Evolutionary conservation across 768 basidiomycete genomes (phyloP).

Genomic region (Tephrocybe sp.): DNA sequence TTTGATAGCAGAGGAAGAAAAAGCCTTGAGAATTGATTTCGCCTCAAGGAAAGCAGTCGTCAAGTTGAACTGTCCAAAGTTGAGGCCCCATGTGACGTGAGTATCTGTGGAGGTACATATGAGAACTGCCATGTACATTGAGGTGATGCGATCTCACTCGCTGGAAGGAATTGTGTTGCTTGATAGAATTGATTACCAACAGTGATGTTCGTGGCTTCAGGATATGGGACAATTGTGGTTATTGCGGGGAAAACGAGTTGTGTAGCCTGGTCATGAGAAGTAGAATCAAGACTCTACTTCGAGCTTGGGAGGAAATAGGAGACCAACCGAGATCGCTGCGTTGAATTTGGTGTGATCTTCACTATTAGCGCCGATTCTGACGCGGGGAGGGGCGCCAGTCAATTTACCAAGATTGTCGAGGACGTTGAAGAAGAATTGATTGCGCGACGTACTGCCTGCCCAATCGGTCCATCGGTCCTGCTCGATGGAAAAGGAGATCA

Average conservation of each 20-base stretch:
- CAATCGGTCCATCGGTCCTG: constrained; percentile 73
- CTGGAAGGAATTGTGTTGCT: constrained; percentile 19
- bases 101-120: constrained; percentile 45
- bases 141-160: constrained; percentile 5
- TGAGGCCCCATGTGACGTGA: constrained; percentile 67
- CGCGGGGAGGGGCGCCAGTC: constrained; percentile 51
- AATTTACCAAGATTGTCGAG: constrained; percentile 55
- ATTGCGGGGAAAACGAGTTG: constrained; percentile 50
- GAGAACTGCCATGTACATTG: not conserved
- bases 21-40: constrained; percentile 50
- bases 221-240: constrained; percentile 55
- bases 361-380: constrained; percentile 60
- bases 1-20: constrained; percentile 38
- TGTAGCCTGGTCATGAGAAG: not conserved
- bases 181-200: constrained; percentile 60
- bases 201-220: constrained; percentile 61
- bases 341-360: constrained; percentile 62
- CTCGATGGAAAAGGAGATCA: constrained; percentile 68
- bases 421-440: constrained; percentile 61
- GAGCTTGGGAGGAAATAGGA: no score
- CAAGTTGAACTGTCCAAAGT: constrained; percentile 56
- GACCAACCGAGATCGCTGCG: constrained; percentile 41
- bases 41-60: constrained; percentile 51
- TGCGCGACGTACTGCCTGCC: constrained; percentile 51
- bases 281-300: not conserved